Percentiles rank a stretch among this genome's conserved stretches.
These are phyloP conservation scores for Arabis hirsuta DNA, from an alignment of 345 rosid genomes.

Conservation along the genomic window DNA sequence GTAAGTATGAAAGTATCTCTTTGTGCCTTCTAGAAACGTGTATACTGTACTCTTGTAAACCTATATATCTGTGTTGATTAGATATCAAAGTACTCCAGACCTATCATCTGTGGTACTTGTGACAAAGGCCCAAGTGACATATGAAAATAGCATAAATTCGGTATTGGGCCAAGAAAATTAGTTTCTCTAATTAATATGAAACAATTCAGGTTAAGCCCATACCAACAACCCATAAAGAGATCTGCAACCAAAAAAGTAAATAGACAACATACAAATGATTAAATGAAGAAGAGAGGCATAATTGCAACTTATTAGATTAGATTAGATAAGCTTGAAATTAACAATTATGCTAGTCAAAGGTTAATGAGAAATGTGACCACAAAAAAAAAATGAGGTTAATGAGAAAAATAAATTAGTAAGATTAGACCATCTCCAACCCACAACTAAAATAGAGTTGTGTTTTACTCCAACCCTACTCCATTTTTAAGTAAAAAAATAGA, in stretches of 20 bases:
- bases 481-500: too few relatives aligned
- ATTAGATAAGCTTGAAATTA: not conserved
- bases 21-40: not conserved
- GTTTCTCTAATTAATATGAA: not conserved
- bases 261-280: not conserved
- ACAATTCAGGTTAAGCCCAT: not conserved
- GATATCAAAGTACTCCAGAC: not conserved
- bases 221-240: conserved; percentile 11
- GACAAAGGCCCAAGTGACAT: not conserved
- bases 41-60: not conserved
- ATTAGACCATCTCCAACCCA: too few relatives aligned
- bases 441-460: too few relatives aligned
- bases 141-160: not conserved
- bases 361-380: too few relatives aligned
- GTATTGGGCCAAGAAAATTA: conserved; percentile 1
- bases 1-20: not conserved
- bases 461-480: too few relatives aligned
- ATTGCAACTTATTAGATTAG: not conserved
- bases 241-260: not conserved
- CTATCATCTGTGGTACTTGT: not conserved
- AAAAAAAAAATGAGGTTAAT: too few relatives aligned
- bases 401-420: too few relatives aligned
- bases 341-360: not conserved
- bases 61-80: too few relatives aligned
- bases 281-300: not conserved